A percentile compares a stretch with the other conserved stretches of the same genome.
These are phyloP conservation scores for Aspergillus viridinutans DNA, from an alignment of 2,329 filamentous ascomycete species.

Conservation along the genomic window DNA sequence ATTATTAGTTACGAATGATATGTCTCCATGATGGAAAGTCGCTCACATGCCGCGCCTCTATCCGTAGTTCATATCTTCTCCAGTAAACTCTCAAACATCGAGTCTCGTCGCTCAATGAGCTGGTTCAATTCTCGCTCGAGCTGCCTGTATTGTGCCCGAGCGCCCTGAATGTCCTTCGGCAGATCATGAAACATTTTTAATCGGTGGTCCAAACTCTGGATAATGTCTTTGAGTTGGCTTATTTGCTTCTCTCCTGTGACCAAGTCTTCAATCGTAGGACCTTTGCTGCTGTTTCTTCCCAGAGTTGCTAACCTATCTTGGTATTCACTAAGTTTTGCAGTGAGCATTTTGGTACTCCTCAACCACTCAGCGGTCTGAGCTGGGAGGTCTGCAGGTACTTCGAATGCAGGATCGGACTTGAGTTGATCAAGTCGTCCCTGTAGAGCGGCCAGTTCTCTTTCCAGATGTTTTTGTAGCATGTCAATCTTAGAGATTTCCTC, in stretches of 20 bases:
- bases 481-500: conserved; percentile 56
- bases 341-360: conserved; percentile 64
- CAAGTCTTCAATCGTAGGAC: conserved; percentile 48
- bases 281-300: conserved; percentile 26
- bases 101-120: conserved; percentile 63
- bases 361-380: conserved; percentile 71
- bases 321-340: conserved; percentile 65
- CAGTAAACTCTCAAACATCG: conserved; percentile 69
- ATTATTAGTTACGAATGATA: conserved; percentile 7
- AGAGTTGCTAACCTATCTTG: conserved; percentile 49
- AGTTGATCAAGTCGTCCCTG: conserved; percentile 27
- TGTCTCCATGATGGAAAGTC: not conserved
- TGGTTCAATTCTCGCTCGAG: conserved; percentile 61
- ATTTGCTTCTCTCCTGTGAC: conserved; percentile 57
- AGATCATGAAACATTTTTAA: conserved; percentile 66
- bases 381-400: conserved; percentile 55
- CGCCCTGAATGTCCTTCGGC: conserved; percentile 65
- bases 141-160: conserved; percentile 65
- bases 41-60: not conserved
- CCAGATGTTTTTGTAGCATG: conserved; percentile 54
- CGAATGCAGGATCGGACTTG: conserved; percentile 41
- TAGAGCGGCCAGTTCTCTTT: conserved; percentile 45
- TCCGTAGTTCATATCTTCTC: conserved; percentile 30
- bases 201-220: conserved; percentile 63
- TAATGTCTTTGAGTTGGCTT: conserved; percentile 54